Evolutionary conservation across 2,329 filamentous ascomycete species (phyloP).

Genomic region (Pestalotiopsis fici): DNA sequence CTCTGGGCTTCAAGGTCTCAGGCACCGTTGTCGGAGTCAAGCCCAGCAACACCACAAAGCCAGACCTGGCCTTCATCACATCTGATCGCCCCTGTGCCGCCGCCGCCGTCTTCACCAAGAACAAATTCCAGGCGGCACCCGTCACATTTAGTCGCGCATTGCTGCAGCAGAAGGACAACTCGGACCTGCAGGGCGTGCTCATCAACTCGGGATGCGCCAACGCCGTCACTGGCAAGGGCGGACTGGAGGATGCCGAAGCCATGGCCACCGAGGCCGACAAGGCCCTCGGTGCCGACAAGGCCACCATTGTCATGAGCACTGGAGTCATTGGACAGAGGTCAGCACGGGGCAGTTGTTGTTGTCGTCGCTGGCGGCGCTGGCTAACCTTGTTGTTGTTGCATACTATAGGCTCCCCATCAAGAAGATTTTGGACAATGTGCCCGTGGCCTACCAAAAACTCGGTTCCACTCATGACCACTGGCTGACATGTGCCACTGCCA

Average conservation of each 20-base stretch:
- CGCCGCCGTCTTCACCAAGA: constrained; percentile 94
- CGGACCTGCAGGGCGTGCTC: constrained; percentile 77
- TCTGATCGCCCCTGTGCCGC: constrained; percentile 85
- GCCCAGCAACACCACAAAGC: constrained; percentile 85
- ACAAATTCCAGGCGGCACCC: constrained; percentile 96
- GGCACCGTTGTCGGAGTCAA: constrained; percentile 94
- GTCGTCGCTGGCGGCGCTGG: neutral
- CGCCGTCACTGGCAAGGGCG: constrained; percentile 89
- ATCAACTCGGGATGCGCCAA: constrained; percentile 97
- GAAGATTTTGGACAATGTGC: constrained; percentile 84
- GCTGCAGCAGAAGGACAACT: constrained; percentile 64
- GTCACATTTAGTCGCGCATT: constrained; percentile 82
- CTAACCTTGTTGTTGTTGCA: neutral
- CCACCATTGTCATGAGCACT: constrained; percentile 96
- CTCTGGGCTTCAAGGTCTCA: constrained; percentile 83
- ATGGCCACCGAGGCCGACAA: constrained; percentile 83
- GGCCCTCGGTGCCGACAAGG: constrained; percentile 48
- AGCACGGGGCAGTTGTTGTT: constrained; percentile 15
- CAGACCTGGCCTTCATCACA: constrained; percentile 85
- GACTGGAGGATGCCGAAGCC: constrained; percentile 80
- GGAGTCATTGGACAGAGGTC: constrained; percentile 94
- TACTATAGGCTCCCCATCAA: constrained; percentile 75
- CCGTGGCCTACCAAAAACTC: constrained; percentile 70
- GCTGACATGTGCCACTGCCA: constrained; percentile 83
- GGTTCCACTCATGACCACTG: constrained; percentile 81